Evolutionary conservation across 768 basidiomycete species (phyloP).

Genomic region (Tylopilus intermedius): DNA sequence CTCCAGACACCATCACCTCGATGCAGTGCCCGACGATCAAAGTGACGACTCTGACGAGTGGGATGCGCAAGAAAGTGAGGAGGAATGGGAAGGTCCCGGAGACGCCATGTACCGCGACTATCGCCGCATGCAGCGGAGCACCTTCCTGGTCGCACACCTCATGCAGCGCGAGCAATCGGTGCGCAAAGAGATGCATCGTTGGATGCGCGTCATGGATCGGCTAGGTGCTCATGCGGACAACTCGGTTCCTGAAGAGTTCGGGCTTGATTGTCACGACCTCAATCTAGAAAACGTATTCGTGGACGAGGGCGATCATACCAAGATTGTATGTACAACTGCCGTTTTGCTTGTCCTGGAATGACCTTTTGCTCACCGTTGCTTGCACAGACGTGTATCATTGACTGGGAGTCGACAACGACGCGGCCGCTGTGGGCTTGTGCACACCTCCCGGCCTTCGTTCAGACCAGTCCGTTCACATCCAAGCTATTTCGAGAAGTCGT

Average conservation of each 20-base stretch:
- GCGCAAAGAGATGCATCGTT: slow-evolving; percentile 65
- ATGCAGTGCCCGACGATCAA: slow-evolving; percentile 65
- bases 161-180: slow-evolving; percentile 58
- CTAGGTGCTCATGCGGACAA: slow-evolving; percentile 35
- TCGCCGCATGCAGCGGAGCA: slow-evolving; percentile 71
- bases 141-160: slow-evolving; percentile 72
- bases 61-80: slow-evolving; percentile 75
- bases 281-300: slow-evolving; percentile 85
- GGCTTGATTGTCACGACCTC: slow-evolving; percentile 80
- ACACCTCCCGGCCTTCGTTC: slow-evolving; percentile 75
- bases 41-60: slow-evolving; percentile 77
- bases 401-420: slow-evolving; percentile 89
- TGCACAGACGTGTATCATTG: slow-evolving; percentile 75
- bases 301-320: slow-evolving; percentile 58
- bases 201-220: slow-evolving; percentile 63
- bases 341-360: not conserved
- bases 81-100: slow-evolving; percentile 68
- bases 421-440: slow-evolving; percentile 83
- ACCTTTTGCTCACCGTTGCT: not conserved
- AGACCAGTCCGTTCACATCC: slow-evolving; percentile 69
- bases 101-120: slow-evolving; percentile 81
- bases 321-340: slow-evolving; percentile 51
- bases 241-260: slow-evolving; percentile 54
- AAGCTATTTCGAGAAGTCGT: slow-evolving; percentile 68
- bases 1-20: slow-evolving; percentile 64